phyloP scores from a whole-genome alignment of 306 rosid genomes.

The Sicyos edulis region DNA sequence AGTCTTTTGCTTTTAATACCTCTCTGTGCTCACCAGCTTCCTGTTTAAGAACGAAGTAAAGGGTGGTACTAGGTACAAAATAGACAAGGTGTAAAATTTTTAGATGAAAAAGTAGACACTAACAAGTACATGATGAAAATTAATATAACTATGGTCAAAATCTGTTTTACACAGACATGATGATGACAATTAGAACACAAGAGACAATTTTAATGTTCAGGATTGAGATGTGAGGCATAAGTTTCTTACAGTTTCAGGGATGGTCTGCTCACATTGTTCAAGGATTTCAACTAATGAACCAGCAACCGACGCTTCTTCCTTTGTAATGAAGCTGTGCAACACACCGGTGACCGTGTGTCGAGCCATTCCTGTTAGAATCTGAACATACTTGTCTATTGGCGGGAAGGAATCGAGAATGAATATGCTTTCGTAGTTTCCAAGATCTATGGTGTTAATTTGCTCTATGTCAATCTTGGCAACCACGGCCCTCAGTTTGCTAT shows the following conservation, averaged over 20 bases:
- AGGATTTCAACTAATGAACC: conserved; percentile 43
- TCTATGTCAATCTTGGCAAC: conserved; percentile 39
- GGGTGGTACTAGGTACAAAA: not conserved
- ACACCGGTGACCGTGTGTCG: conserved; percentile 46
- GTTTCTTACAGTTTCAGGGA: conserved; percentile 43
- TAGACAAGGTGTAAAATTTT: not conserved
- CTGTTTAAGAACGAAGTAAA: not conserved
- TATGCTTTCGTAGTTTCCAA: conserved; percentile 42
- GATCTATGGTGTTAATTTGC: conserved; percentile 32
- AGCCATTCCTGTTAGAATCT: conserved; percentile 53
- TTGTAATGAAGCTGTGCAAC: conserved; percentile 47
- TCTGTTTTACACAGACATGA: not conserved
- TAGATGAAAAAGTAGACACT: not conserved
- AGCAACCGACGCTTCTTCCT: conserved; percentile 36
- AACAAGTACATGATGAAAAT: not conserved
- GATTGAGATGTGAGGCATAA: conserved; percentile 23
- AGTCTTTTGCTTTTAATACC: not conserved
- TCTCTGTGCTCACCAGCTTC: not conserved
- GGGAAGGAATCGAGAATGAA: conserved; percentile 42
- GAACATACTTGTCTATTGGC: conserved; percentile 36
- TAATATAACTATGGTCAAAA: not conserved
- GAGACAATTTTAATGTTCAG: not conserved
- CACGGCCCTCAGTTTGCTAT: conserved; percentile 19
- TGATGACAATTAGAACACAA: not conserved
- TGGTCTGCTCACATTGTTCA: conserved; percentile 56